phyloP scores from a whole-genome alignment of 2,329 filamentous ascomycete genomes.

The Kalmusia sp. region DNA sequence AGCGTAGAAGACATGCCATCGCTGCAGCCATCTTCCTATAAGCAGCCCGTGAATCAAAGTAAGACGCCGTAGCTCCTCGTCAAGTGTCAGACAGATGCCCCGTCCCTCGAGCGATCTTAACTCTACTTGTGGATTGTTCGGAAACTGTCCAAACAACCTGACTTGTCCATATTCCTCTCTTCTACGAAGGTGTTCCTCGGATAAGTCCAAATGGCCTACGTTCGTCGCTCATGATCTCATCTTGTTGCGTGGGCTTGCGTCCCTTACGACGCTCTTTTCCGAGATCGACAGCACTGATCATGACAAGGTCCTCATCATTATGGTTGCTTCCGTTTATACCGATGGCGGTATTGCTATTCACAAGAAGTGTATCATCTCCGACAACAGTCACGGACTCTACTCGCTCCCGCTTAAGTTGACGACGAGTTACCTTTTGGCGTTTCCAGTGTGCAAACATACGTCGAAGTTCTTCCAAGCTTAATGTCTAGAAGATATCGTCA shows the following conservation, averaged over 20 bases:
- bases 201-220: no score
- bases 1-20: background rate
- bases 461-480: background rate
- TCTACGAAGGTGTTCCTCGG: no score
- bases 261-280: background rate
- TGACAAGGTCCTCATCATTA: background rate
- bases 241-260: background rate
- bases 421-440: background rate
- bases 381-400: background rate
- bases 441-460: conserved; percentile 6
- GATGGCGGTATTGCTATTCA: no score
- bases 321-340: no score
- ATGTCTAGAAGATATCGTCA: conserved; percentile 1
- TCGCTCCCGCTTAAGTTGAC: conserved; percentile 2
- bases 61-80: no score
- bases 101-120: no score
- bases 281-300: background rate
- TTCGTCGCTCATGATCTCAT: background rate
- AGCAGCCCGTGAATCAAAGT: no score
- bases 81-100: no score
- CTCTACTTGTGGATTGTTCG: no score
- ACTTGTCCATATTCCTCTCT: no score
- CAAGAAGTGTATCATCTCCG: background rate
- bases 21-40: no score
- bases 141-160: no score